Percentiles rank a stretch among this genome's conserved stretches.
Conservation (phyloP, 306 rosid genomes). For the Albizia julibrissin region DNA sequence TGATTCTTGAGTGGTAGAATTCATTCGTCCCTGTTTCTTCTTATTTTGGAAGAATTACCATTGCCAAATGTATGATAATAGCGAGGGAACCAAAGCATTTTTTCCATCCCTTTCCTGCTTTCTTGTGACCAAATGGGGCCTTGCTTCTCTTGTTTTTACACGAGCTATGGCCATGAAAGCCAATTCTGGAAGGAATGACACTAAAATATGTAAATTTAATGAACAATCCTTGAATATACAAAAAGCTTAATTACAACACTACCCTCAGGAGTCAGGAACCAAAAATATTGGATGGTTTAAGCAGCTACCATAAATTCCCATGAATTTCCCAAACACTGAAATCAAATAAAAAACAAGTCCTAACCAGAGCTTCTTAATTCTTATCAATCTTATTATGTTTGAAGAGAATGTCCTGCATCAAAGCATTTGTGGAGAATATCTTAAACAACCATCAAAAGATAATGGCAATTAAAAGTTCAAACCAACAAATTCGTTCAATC, state of each 20-base stretch:
- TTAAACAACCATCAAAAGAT: constrained; percentile 20
- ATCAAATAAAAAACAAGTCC: not conserved
- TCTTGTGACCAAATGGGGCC: no score
- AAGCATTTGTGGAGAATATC: constrained; percentile 16
- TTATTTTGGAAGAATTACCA: no score
- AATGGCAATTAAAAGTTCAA: not conserved
- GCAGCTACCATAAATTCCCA: not conserved
- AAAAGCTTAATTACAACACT: not conserved
- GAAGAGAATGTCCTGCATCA: not conserved
- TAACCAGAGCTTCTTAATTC: not conserved
- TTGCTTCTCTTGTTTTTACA: no score
- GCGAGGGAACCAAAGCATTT: no score
- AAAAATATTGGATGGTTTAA: not conserved
- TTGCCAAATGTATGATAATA: no score
- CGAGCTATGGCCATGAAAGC: no score
- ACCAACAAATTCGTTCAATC: constrained; percentile 23
- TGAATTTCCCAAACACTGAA: not conserved
- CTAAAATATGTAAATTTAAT: no score
- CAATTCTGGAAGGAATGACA: no score
- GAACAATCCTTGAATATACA: no score
- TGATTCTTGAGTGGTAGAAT: no score
- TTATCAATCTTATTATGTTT: constrained; percentile 9
- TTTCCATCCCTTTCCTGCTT: no score
- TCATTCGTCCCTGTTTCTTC: no score
- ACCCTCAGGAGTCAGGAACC: not conserved